Percentiles rank a stretch among this genome's conserved stretches.
Evolutionary conservation across 768 basidiomycete genomes (phyloP).

Genomic region (Dacryopinax primogenitus): DNA sequence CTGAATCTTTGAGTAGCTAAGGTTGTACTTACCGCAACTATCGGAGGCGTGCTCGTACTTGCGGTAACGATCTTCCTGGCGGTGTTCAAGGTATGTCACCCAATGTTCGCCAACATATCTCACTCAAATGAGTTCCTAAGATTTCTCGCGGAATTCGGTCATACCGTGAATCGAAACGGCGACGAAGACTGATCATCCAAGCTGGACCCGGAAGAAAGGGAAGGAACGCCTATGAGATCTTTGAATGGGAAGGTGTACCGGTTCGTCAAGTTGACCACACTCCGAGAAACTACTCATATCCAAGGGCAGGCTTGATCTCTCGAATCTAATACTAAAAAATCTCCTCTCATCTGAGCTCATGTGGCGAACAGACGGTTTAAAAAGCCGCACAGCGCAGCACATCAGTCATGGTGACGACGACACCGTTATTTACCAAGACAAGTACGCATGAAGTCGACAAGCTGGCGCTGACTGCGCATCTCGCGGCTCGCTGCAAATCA

Average conservation of each 20-base stretch:
- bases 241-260: constrained; percentile 4
- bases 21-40: constrained; percentile 1
- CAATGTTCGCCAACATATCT: neutral
- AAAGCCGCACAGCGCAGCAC: too few relatives aligned
- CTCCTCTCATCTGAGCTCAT: too few relatives aligned
- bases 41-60: neutral
- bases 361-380: too few relatives aligned
- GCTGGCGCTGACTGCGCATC: too few relatives aligned
- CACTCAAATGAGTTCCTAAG: neutral
- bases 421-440: too few relatives aligned
- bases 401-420: too few relatives aligned
- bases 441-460: too few relatives aligned
- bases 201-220: neutral
- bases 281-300: neutral
- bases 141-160: neutral
- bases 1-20: neutral
- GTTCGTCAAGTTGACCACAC: neutral
- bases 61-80: neutral
- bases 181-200: neutral
- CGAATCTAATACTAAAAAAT: too few relatives aligned
- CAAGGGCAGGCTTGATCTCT: neutral
- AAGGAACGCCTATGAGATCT: constrained; percentile 5
- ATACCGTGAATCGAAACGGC: neutral
- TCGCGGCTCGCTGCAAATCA: too few relatives aligned
- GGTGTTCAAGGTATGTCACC: neutral